phyloP scores from a whole-genome alignment of 257 asterid species.

The Forsythia suspensa region DNA sequence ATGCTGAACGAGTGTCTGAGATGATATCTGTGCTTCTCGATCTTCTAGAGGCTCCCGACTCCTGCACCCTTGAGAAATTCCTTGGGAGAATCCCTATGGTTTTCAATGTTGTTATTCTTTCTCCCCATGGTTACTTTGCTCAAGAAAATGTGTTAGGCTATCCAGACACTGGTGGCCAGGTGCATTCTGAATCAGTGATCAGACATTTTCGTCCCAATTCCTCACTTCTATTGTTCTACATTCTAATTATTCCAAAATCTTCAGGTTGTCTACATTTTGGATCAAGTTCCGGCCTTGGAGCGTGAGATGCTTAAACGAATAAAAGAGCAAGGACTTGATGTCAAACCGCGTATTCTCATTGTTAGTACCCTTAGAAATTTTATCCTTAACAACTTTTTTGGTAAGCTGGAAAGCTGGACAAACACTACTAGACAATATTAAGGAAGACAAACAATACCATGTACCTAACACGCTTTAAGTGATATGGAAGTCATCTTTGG shows the following conservation, averaged over 20 bases:
- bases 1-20: conserved; percentile 22
- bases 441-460: neutral
- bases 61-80: conserved; percentile 29
- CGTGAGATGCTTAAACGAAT: conserved; percentile 36
- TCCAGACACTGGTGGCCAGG: conserved; percentile 49
- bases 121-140: conserved; percentile 45
- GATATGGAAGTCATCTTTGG: neutral
- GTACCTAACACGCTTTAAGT: neutral
- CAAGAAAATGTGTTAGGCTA: conserved; percentile 43
- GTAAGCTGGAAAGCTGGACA: neutral
- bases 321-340: conserved; percentile 37
- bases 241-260: neutral
- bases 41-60: conserved; percentile 36
- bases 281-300: conserved; percentile 47
- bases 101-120: conserved; percentile 35
- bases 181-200: neutral
- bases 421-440: neutral
- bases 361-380: conserved; percentile 5
- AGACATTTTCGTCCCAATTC: neutral
- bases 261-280: conserved; percentile 41
- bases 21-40: conserved; percentile 22
- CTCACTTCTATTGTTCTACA: neutral
- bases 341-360: conserved; percentile 39
- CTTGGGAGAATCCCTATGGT: conserved; percentile 38
- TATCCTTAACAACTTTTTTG: neutral